phyloP scores from a whole-genome alignment of 2,329 filamentous ascomycete genomes.

The Botrytis aclada region DNA sequence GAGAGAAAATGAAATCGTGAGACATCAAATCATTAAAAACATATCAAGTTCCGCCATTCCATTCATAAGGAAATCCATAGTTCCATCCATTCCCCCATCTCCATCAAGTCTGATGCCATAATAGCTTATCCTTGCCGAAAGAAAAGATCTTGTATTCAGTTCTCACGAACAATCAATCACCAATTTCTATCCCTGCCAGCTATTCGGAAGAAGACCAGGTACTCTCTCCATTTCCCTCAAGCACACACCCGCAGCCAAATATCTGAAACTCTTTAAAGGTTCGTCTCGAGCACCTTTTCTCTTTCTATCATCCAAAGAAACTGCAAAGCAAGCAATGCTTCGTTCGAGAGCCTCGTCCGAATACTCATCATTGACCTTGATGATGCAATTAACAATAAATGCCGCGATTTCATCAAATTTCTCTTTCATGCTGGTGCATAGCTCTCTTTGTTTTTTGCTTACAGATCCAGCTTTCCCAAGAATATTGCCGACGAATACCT shows the following conservation, averaged over 20 bases:
- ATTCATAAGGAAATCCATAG: background rate
- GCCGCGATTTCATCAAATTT: conserved; percentile 43
- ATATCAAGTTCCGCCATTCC: background rate
- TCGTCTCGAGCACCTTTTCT: conserved; percentile 35
- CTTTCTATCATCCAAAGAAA: conserved; percentile 40
- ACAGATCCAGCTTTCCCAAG: conserved; percentile 47
- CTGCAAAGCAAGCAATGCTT: conserved; percentile 49
- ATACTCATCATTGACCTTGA: conserved; percentile 40
- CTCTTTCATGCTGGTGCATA: conserved; percentile 44
- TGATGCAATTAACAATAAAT: conserved; percentile 45
- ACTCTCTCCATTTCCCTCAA: conserved; percentile 46
- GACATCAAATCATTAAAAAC: background rate
- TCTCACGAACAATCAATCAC: background rate
- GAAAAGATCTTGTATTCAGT: background rate
- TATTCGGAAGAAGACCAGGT: conserved; percentile 8
- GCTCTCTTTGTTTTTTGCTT: conserved; percentile 42
- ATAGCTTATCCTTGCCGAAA: background rate
- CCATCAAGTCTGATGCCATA: background rate
- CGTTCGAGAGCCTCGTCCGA: conserved; percentile 45
- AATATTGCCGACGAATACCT: conserved; percentile 57
- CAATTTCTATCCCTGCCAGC: background rate
- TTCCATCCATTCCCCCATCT: no score
- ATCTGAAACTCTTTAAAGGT: conserved; percentile 49
- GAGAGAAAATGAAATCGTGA: background rate
- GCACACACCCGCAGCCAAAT: conserved; percentile 49